Percentiles rank a stretch among this genome's conserved stretches.
Evolutionary conservation across 495 filamentous ascomycete species (phyloP).

Genomic region (Aspergillus coremiiformis): DNA sequence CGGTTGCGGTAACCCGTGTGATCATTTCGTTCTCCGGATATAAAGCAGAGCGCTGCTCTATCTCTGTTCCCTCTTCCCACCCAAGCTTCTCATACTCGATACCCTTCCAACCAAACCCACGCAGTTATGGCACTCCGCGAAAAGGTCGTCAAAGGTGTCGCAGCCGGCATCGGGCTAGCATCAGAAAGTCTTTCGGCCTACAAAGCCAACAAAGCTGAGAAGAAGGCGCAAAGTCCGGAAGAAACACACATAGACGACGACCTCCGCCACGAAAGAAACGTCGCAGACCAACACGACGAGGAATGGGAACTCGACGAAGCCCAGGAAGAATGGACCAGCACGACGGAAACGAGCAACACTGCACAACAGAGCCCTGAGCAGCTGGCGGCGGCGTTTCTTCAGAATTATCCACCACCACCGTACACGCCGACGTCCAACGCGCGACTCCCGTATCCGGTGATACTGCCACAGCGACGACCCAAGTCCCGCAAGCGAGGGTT

Average conservation of each 20-base stretch:
- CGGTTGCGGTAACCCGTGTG: neutral
- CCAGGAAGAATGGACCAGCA: conserved; percentile 21
- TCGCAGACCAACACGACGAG: conserved; percentile 26
- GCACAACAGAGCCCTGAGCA: neutral
- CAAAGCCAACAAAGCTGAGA: conserved; percentile 28
- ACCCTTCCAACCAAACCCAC: neutral
- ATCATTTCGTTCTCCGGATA: no score
- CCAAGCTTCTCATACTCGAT: neutral
- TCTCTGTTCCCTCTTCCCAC: neutral
- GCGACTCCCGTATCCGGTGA: conserved; percentile 28
- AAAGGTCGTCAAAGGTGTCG: conserved; percentile 18
- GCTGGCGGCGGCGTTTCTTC: conserved; percentile 17
- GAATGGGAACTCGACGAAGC: conserved; percentile 49
- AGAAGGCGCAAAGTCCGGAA: conserved; percentile 8
- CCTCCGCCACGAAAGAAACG: conserved; percentile 1
- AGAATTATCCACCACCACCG: conserved; percentile 10
- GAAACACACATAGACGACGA: conserved; percentile 1
- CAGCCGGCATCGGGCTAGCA: conserved; percentile 44
- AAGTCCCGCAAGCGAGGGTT: conserved; percentile 25
- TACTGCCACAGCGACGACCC: conserved; percentile 29
- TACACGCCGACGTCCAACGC: conserved; percentile 13
- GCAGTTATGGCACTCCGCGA: neutral
- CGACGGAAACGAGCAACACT: neutral
- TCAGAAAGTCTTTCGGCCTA: conserved; percentile 33
- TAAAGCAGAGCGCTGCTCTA: neutral